phyloP scores from a whole-genome alignment of 352 stramenopile species.

The Blastocystis sp. region DNA sequence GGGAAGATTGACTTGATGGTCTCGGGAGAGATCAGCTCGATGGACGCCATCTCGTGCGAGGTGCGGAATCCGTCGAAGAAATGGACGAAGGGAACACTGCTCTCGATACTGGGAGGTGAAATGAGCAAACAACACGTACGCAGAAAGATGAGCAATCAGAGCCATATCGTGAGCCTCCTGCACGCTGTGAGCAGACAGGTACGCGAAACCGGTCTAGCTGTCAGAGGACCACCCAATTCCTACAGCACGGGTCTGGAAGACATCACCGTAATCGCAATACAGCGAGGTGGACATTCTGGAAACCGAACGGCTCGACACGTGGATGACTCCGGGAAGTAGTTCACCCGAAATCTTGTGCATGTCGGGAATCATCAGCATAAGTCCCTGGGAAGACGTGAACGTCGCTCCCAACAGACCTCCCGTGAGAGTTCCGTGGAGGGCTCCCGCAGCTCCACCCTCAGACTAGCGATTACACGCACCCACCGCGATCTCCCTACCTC shows the following conservation, averaged over 20 bases:
- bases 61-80: conserved; percentile 72
- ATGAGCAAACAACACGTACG: conserved; percentile 58
- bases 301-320: conserved; percentile 73
- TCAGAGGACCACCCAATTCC: conserved; percentile 64
- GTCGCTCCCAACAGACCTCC: conserved; percentile 63
- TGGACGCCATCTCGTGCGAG: conserved; percentile 65
- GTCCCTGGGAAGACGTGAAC: conserved; percentile 68
- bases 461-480: not conserved
- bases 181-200: conserved; percentile 67
- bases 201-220: conserved; percentile 67
- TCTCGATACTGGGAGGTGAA: conserved; percentile 22
- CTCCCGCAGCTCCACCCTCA: conserved; percentile 62
- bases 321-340: conserved; percentile 65
- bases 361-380: conserved; percentile 69
- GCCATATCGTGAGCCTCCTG: conserved; percentile 72
- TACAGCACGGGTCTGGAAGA: conserved; percentile 69
- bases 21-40: conserved; percentile 64
- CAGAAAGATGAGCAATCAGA: conserved; percentile 68
- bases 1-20: conserved; percentile 63
- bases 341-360: conserved; percentile 63
- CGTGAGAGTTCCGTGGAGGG: conserved; percentile 66
- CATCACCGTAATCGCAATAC: conserved; percentile 76
- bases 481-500: conserved; percentile 53
- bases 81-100: conserved; percentile 68
- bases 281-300: conserved; percentile 64